Percentiles rank a stretch among this genome's conserved stretches.
phyloP scores from a whole-genome alignment of 805 yeast species.

The Danielozyma ontarioensis region DNA sequence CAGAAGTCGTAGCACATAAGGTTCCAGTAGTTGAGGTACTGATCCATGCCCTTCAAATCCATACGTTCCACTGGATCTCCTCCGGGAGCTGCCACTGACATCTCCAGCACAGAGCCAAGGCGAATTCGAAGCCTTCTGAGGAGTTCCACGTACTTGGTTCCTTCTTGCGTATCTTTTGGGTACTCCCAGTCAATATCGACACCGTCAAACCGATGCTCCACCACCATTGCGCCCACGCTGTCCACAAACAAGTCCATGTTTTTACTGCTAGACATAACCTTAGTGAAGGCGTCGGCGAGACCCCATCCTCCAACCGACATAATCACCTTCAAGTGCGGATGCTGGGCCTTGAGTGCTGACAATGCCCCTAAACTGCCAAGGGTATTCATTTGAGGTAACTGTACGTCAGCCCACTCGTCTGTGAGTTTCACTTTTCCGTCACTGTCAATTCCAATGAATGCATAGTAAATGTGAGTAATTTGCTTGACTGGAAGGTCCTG shows the following conservation, averaged over 20 bases:
- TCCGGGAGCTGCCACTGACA: slow-evolving; percentile 79
- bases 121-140: slow-evolving; percentile 33
- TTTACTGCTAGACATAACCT: slow-evolving; percentile 14
- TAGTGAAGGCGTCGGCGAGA: slow-evolving; percentile 36
- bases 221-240: slow-evolving; percentile 44
- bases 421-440: slow-evolving; percentile 48
- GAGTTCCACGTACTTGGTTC: slow-evolving; percentile 38
- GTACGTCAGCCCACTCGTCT: slow-evolving; percentile 65
- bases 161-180: slow-evolving; percentile 50
- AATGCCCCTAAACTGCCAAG: slow-evolving; percentile 51
- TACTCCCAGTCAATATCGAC: slow-evolving; percentile 95
- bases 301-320: slow-evolving; percentile 87
- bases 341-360: slow-evolving; percentile 36
- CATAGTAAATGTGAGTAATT: slow-evolving; percentile 69
- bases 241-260: slow-evolving; percentile 43
- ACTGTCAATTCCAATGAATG: slow-evolving; percentile 61
- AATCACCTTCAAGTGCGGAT: slow-evolving; percentile 45
- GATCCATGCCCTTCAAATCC: slow-evolving; percentile 50
- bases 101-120: slow-evolving; percentile 37
- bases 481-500: slow-evolving; percentile 51
- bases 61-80: slow-evolving; percentile 40
- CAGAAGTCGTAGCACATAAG: slow-evolving; percentile 88
- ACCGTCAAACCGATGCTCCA: slow-evolving; percentile 73
- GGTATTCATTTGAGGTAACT: slow-evolving; percentile 30
- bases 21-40: slow-evolving; percentile 65